These are phyloP conservation scores for Biscogniauxia mediterranea DNA, from an alignment of 2,329 filamentous ascomycete genomes.

Conservation along the genomic window DNA sequence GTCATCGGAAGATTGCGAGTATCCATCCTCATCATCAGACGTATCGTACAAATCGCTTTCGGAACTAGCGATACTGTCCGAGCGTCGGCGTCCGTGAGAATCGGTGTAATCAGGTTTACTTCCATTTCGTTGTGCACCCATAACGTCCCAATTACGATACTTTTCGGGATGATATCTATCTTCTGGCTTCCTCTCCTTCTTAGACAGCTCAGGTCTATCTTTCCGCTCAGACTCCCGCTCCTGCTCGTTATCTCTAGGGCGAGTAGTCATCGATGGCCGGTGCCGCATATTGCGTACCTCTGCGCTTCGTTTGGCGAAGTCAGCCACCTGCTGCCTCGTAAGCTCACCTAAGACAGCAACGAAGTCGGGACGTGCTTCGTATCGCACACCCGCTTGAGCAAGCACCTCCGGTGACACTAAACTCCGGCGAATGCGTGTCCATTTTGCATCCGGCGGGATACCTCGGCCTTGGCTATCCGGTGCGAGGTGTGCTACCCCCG, in stretches of 20 bases:
- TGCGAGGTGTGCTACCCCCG: conserved; percentile 41
- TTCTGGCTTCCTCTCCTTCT: conserved; percentile 20
- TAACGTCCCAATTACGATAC: conserved; percentile 33
- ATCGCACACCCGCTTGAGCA: conserved; percentile 53
- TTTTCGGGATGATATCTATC: conserved; percentile 33
- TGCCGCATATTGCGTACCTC: conserved; percentile 41
- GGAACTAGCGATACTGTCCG: conserved; percentile 24
- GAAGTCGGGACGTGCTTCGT: conserved; percentile 59
- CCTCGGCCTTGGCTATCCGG: conserved; percentile 57
- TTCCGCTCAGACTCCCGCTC: not conserved
- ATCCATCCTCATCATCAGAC: conserved; percentile 18
- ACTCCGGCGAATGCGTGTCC: conserved; percentile 56
- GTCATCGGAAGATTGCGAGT: not conserved
- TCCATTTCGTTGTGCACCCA: conserved; percentile 17
- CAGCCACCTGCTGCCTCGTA: conserved; percentile 48
- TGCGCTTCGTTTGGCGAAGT: conserved; percentile 49
- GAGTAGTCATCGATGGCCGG: conserved; percentile 18
- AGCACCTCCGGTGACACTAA: conserved; percentile 60
- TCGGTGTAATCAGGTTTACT: conserved; percentile 21
- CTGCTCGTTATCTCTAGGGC: not conserved
- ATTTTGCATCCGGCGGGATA: conserved; percentile 56
- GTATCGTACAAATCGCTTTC: conserved; percentile 30
- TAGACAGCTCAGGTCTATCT: conserved; percentile 22
- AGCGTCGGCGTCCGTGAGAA: conserved; percentile 18
- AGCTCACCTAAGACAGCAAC: conserved; percentile 60